A percentile compares a stretch with the other conserved stretches of the same genome.
phyloP scores from a whole-genome alignment of 208 protist genomes.

The Acanthamoeba lenticulata region DNA sequence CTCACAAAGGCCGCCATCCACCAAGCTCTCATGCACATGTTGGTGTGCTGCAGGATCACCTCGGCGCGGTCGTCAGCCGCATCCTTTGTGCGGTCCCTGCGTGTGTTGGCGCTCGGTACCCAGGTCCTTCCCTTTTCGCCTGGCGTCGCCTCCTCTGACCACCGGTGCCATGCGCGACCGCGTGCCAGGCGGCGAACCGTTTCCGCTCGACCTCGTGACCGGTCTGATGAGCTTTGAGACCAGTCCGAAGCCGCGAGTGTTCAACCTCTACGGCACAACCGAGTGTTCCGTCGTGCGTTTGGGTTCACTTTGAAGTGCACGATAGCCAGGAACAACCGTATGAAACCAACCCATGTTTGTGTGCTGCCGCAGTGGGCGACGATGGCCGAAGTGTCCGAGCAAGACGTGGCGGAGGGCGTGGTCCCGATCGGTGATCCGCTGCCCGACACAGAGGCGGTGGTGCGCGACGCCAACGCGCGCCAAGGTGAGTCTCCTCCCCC shows the following conservation, averaged over 20 bases:
- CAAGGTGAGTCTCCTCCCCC: no score
- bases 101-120: background rate
- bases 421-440: background rate
- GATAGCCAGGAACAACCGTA: no score
- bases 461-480: background rate
- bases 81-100: background rate
- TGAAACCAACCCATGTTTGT: background rate
- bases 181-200: background rate
- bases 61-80: background rate
- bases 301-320: no score
- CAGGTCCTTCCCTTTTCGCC: background rate
- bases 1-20: no score
- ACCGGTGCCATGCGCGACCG: background rate
- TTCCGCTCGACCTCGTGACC: background rate
- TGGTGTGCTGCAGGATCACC: background rate
- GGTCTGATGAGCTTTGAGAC: no score
- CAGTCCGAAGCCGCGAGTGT: background rate
- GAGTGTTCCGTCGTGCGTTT: constrained; percentile 15
- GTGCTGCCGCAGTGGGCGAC: constrained; percentile 25
- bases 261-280: constrained; percentile 20
- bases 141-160: background rate
- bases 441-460: background rate
- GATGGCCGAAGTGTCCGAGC: background rate
- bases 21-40: no score
- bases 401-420: background rate